Conservation (phyloP, 2,329 filamentous ascomycete genomes). For the Aspergillus bombycis region DNA sequence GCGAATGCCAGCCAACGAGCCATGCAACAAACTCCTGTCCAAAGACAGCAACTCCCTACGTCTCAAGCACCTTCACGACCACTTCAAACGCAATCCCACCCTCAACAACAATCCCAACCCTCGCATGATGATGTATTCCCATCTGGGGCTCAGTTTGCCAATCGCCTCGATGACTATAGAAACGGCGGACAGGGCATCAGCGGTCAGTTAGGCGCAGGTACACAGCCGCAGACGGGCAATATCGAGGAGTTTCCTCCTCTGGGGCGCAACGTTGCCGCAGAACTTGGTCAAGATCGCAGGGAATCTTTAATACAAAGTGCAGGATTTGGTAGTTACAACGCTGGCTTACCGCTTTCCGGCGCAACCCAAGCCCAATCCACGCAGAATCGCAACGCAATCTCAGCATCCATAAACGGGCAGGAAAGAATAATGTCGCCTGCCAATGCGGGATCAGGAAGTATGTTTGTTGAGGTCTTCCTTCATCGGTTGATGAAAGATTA, state of each 20-base stretch:
- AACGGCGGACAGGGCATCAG: constrained; percentile 60
- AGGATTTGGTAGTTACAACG: constrained; percentile 46
- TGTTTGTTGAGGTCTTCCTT: constrained; percentile 12
- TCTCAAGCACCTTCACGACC: constrained; percentile 46
- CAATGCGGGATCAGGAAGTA: constrained; percentile 33
- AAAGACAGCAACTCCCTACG: constrained; percentile 54
- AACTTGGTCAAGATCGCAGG: constrained; percentile 55
- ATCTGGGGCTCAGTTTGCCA: constrained; percentile 54
- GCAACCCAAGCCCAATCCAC: constrained; percentile 44
- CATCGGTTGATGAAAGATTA: constrained; percentile 13
- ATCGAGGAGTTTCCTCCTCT: constrained; percentile 66
- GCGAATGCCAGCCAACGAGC: constrained; percentile 60
- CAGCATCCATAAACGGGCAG: constrained; percentile 42
- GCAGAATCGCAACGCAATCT: constrained; percentile 35
- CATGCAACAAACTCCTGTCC: constrained; percentile 56
- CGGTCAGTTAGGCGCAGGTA: constrained; percentile 53
- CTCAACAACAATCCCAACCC: constrained; percentile 49
- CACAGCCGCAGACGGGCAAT: constrained; percentile 58
- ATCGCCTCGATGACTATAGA: constrained; percentile 58
- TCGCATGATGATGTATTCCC: constrained; percentile 52
- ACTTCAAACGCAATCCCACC: constrained; percentile 43
- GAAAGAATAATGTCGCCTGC: constrained; percentile 44
- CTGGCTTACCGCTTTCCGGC: constrained; percentile 46
- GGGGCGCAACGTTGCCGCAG: constrained; percentile 54
- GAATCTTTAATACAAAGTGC: constrained; percentile 55